Evolutionary conservation across 371 early-diverging fungal species (phyloP), one percentile per base, ranked within the genome.

Genomic region (Mortierella sp.): DNA sequence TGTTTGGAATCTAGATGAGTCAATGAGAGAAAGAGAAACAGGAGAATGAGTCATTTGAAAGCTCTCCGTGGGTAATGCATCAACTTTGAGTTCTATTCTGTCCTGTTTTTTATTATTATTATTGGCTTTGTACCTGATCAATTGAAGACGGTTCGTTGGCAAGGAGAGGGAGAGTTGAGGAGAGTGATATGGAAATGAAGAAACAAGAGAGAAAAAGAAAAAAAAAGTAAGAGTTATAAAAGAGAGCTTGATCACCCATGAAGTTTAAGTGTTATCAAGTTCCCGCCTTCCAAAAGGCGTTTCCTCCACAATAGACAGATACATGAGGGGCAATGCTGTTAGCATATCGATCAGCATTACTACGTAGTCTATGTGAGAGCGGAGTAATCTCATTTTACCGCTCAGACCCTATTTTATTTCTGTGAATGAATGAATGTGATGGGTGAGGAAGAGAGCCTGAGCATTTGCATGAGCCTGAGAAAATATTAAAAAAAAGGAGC

Each of bases 391-490:
- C 57, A 2, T 16, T 8, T 4, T 26, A 20, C 40, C 72, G 73
- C 68, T 67, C 68, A 73, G 68, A 57, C 68, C 64, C 51, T 57
- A 43, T 47, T 61, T 59, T 62, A 49, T 20, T 20, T 49, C n/a
- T 20, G 5, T 61, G 35, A 52, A 52, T 9, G 18, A 52, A 52
- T n/a, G 8, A 52, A n/a, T n/a, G 24, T 45, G 47, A 45, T 45
- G 47, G 11, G 47, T 14, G 47, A 18, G 22, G 6, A 51, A 6
- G 51, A 22, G 51, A 55, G 22, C 55, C 10, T 26, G 55, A 11
- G 28, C 28, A 16, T 39, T 24, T 54, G 37, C 72, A 51, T 51
- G 64, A 64, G 64, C 40, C 45, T 40, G 64, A 49, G 51, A 43
- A 62, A 16, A 28, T 24, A n/a, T n/a, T n/a, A 62, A 14, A 30